These are phyloP conservation scores for Limnanthes douglasii DNA, from an alignment of 345 rosid species.

Conservation along the genomic window DNA sequence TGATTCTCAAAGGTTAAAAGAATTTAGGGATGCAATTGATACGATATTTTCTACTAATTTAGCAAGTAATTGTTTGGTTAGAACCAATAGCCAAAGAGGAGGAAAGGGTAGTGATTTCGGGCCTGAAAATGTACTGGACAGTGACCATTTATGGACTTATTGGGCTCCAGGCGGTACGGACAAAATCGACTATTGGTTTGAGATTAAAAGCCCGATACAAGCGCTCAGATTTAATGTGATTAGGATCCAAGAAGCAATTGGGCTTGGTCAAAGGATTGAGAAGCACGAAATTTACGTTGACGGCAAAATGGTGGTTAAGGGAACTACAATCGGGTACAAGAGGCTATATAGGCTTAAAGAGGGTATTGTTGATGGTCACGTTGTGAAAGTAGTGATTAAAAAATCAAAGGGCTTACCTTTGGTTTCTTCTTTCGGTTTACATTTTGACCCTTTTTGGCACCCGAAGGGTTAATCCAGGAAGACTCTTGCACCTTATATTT, in stretches of 20 bases:
- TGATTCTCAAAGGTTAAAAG: constrained; percentile 26
- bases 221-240: constrained; percentile 40
- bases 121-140: constrained; percentile 37
- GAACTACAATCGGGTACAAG: constrained; percentile 56
- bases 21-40: constrained; percentile 29
- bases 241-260: constrained; percentile 59
- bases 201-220: constrained; percentile 11
- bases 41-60: constrained; percentile 31
- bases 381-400: constrained; percentile 27
- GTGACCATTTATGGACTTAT: constrained; percentile 51
- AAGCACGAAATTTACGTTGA: constrained; percentile 37
- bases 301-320: constrained; percentile 27
- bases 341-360: constrained; percentile 34
- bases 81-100: constrained; percentile 44
- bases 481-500: no score
- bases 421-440: constrained; percentile 53
- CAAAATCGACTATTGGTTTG: constrained; percentile 26
- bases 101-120: constrained; percentile 38
- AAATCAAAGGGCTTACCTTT: constrained; percentile 36
- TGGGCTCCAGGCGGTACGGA: constrained; percentile 33
- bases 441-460: constrained; percentile 43
- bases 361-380: constrained; percentile 15
- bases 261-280: constrained; percentile 52
- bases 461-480: constrained; percentile 3
- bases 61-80: constrained; percentile 21